Evolutionary conservation across 192 early-diverging fungal species (phyloP).

Genomic region (Allomyces arbusculus): DNA sequence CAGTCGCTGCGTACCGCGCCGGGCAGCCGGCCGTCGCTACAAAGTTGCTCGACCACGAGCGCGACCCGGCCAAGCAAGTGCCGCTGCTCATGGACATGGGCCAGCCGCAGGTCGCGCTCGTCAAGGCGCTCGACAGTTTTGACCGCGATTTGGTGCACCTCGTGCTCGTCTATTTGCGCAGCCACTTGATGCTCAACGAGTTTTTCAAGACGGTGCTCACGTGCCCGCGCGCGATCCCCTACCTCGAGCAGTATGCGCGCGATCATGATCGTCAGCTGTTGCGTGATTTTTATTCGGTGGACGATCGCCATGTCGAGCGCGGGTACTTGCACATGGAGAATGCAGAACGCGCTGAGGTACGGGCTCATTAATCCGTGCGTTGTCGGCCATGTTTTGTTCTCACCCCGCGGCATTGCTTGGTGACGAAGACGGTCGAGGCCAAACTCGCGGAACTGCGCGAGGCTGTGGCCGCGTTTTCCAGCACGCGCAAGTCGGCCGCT

Average conservation of each 20-base stretch:
- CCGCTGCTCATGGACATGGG: slow-evolving; percentile 84
- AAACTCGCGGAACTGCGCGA: too few relatives aligned
- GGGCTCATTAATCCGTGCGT: too few relatives aligned
- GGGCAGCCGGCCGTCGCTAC: not conserved
- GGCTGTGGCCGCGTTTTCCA: too few relatives aligned
- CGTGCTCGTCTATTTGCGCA: slow-evolving; percentile 74
- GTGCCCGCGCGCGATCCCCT: slow-evolving; percentile 57
- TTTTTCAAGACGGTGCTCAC: slow-evolving; percentile 74
- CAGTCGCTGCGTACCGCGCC: too few relatives aligned
- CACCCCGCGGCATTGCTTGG: too few relatives aligned
- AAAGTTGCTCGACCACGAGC: slow-evolving; percentile 78
- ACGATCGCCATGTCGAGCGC: slow-evolving; percentile 54
- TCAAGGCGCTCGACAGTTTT: slow-evolving; percentile 80
- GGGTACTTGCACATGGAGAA: slow-evolving; percentile 25
- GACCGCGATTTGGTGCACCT: slow-evolving; percentile 91
- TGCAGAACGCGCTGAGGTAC: too few relatives aligned
- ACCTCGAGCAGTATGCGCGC: slow-evolving; percentile 69
- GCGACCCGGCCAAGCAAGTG: slow-evolving; percentile 80
- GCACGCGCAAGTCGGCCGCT: too few relatives aligned
- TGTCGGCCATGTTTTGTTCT: too few relatives aligned
- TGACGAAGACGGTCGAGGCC: too few relatives aligned
- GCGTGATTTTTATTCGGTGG: slow-evolving; percentile 91
- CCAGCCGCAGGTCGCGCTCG: slow-evolving; percentile 67
- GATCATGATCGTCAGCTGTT: slow-evolving; percentile 55
- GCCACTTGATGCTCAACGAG: slow-evolving; percentile 59